phyloP scores from a whole-genome alignment of 1,139 yeast genomes.

The Candida neerlandica region DNA sequence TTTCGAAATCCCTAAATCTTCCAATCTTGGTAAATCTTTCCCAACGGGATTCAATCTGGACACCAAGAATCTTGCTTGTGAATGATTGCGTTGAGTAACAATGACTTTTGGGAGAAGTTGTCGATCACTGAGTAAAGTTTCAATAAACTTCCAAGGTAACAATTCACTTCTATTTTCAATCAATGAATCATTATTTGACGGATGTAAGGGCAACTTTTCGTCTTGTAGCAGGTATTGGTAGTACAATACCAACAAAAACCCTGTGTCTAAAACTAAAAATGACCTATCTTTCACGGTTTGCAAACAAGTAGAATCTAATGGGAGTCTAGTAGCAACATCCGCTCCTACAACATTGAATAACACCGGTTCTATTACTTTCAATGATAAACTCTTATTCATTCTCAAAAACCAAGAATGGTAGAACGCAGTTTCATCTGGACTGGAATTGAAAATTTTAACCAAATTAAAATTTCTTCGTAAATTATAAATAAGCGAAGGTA shows the following conservation, averaged over 20 bases:
- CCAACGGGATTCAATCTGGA: constrained; percentile 31
- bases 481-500: constrained; percentile 34
- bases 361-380: constrained; percentile 31
- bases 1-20: constrained; percentile 2
- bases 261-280: constrained; percentile 35
- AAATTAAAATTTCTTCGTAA: constrained; percentile 39
- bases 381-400: constrained; percentile 20
- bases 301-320: constrained; percentile 25
- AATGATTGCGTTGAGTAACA: constrained; percentile 36
- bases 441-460: constrained; percentile 39
- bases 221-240: constrained; percentile 17
- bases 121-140: not conserved
- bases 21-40: constrained; percentile 7
- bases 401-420: constrained; percentile 36
- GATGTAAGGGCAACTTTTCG: constrained; percentile 31
- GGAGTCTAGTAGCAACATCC: constrained; percentile 11
- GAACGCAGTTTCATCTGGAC: constrained; percentile 48
- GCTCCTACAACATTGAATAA: constrained; percentile 21
- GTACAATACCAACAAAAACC: constrained; percentile 31
- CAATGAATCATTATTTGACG: constrained; percentile 34
- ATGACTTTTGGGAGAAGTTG: constrained; percentile 15
- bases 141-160: constrained; percentile 10
- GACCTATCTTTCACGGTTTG: constrained; percentile 13
- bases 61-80: constrained; percentile 35
- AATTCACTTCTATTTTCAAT: constrained; percentile 17